A percentile compares a stretch with the other conserved stretches of the same genome.
These are phyloP conservation scores for Didymella exigua DNA, from an alignment of 2,329 filamentous ascomycete species.

Conservation along the genomic window DNA sequence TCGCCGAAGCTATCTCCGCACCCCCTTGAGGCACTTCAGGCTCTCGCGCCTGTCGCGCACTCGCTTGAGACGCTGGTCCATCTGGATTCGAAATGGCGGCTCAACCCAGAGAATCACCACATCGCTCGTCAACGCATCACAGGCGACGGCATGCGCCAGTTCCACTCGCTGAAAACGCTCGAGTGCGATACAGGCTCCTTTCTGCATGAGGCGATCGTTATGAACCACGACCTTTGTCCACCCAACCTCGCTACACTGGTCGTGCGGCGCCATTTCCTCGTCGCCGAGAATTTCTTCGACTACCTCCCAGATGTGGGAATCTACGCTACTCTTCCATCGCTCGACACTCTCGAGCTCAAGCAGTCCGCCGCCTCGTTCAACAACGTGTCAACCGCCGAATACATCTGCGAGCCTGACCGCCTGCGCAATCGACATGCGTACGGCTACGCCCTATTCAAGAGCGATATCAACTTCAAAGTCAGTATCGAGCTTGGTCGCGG, in stretches of 20 bases:
- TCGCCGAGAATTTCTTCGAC: conserved; percentile 36
- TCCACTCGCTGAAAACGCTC: conserved; percentile 35
- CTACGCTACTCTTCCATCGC: conserved; percentile 34
- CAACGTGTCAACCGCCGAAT: conserved; percentile 15
- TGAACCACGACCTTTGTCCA: conserved; percentile 35
- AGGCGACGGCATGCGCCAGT: conserved; percentile 41
- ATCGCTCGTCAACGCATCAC: conserved; percentile 21
- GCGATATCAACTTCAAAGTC: conserved; percentile 36
- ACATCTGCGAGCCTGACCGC: conserved; percentile 33
- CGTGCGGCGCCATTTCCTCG: conserved; percentile 30
- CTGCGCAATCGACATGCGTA: conserved; percentile 36
- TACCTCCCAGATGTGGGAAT: conserved; percentile 30
- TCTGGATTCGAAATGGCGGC: conserved; percentile 32
- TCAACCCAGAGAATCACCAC: conserved; percentile 19
- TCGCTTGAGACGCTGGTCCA: conserved; percentile 41
- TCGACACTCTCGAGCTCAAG: conserved; percentile 36
- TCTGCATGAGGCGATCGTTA: conserved; percentile 34
- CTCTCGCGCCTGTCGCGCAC: conserved; percentile 37
- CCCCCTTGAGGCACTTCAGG: conserved; percentile 27
- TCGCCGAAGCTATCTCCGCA: conserved; percentile 25
- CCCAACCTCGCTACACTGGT: conserved; percentile 38
- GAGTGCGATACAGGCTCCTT: conserved; percentile 42
- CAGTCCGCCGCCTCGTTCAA: conserved; percentile 27
- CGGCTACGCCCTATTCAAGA: conserved; percentile 33
- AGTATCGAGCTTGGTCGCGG: conserved; percentile 33